Conservation (phyloP, 768 basidiomycete species). For the Trametes elegans region DNA sequence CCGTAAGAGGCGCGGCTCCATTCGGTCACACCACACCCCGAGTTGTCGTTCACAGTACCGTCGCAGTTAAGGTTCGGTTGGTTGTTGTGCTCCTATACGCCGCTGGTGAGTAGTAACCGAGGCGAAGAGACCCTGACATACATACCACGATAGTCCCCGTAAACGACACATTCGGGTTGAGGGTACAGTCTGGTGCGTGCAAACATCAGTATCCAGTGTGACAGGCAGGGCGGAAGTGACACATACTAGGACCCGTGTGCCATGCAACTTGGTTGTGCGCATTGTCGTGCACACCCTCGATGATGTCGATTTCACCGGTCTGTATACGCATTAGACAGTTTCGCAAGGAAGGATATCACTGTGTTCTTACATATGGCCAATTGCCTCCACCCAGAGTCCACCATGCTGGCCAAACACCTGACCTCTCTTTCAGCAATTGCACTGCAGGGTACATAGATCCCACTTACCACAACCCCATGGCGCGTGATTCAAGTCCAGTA, state of each 20-base stretch:
- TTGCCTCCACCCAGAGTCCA: conserved; percentile 62
- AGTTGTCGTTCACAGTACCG: conserved; percentile 50
- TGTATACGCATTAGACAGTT: conserved; percentile 23
- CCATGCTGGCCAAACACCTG: conserved; percentile 83
- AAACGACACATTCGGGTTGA: conserved; percentile 53
- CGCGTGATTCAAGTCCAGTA: conserved; percentile 79
- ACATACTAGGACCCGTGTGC: conserved; percentile 65
- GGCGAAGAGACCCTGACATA: neutral
- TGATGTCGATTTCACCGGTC: conserved; percentile 81
- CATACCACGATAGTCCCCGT: conserved; percentile 65
- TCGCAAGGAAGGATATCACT: conserved; percentile 6
- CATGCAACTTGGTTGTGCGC: conserved; percentile 83
- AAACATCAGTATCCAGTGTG: neutral
- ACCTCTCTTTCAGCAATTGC: neutral
- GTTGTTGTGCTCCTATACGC: conserved; percentile 43
- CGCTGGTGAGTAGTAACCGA: neutral
- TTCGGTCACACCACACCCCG: conserved; percentile 78
- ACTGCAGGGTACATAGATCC: neutral
- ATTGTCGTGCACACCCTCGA: conserved; percentile 84
- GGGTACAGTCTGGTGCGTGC: conserved; percentile 47
- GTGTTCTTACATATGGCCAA: conserved; percentile 61
- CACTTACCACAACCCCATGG: conserved; percentile 85
- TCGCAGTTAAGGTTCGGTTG: conserved; percentile 47
- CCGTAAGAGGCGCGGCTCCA: conserved; percentile 85
- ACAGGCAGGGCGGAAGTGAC: neutral